Evolutionary conservation across 768 basidiomycete genomes (phyloP).

Genomic region (Mycena belliarum): DNA sequence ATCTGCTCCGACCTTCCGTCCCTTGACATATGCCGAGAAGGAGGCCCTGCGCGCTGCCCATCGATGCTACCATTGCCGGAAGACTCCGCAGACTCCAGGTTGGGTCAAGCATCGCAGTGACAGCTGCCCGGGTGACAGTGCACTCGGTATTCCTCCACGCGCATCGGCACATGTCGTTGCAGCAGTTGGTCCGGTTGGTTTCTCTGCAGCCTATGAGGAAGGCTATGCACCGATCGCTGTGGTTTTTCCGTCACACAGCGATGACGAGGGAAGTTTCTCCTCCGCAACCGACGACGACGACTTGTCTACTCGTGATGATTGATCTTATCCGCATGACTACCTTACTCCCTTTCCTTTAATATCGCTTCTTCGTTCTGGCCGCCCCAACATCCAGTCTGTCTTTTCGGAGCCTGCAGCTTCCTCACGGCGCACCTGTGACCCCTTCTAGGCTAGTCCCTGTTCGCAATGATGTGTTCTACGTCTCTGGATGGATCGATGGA

Average conservation of each 20-base stretch:
- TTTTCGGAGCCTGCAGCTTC: no score
- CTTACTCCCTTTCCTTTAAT: not conserved
- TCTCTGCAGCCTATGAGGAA: not conserved
- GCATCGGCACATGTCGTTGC: not conserved
- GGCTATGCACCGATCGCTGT: not conserved
- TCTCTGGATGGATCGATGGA: not conserved
- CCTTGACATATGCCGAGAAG: not conserved
- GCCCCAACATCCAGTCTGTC: not conserved
- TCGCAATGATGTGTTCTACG: not conserved
- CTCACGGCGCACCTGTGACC: not conserved
- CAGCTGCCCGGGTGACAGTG: not conserved
- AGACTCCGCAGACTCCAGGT: not conserved
- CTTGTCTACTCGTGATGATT: not conserved
- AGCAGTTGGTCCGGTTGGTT: not conserved
- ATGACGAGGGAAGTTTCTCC: not conserved
- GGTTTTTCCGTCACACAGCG: not conserved
- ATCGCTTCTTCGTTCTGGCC: not conserved
- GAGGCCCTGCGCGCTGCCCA: not conserved
- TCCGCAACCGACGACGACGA: not conserved
- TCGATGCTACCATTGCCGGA: slow-evolving; percentile 2
- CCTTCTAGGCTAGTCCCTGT: not conserved
- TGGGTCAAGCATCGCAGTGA: not conserved
- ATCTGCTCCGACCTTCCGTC: not conserved
- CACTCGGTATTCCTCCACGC: not conserved
- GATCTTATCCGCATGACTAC: not conserved